A percentile compares a stretch with the other conserved stretches of the same genome.
Evolutionary conservation across 345 rosid genomes (phyloP).

Genomic region (Acer campestre): DNA sequence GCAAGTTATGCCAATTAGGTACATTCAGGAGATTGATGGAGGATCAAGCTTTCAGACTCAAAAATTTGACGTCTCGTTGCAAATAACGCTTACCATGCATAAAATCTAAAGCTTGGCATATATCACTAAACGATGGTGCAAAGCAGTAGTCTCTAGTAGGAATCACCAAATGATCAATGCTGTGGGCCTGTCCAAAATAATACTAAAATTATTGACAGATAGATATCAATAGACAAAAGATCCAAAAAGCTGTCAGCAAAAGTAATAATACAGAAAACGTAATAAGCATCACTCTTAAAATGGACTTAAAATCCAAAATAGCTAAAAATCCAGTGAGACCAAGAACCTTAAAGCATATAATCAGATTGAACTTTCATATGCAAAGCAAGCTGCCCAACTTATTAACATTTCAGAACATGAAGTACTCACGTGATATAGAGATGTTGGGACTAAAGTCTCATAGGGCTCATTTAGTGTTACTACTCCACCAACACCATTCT

Average conservation of each 20-base stretch:
- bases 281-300: not conserved
- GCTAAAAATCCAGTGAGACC: not conserved
- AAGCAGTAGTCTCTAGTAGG: slow-evolving; percentile 98
- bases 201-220: not conserved
- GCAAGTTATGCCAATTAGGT: not conserved
- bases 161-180: slow-evolving; percentile 89
- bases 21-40: not conserved
- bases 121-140: slow-evolving; percentile 84
- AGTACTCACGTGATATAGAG: slow-evolving; percentile 63
- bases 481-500: slow-evolving; percentile 74
- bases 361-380: not conserved
- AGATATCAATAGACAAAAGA: not conserved
- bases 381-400: not conserved
- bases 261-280: not conserved
- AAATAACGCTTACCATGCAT: slow-evolving; percentile 58
- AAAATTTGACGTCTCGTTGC: not conserved
- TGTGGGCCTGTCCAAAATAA: slow-evolving; percentile 51
- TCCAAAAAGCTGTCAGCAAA: not conserved
- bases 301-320: not conserved
- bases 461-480: slow-evolving; percentile 77
- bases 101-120: slow-evolving; percentile 85
- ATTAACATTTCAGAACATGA: not conserved
- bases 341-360: not conserved
- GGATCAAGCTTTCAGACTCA: not conserved
- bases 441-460: slow-evolving; percentile 84